A percentile compares a stretch with the other conserved stretches of the same genome.
These are phyloP conservation scores for Kluyveromyces wickerhamii DNA, from an alignment of 805 yeast species.

Conservation along the genomic window DNA sequence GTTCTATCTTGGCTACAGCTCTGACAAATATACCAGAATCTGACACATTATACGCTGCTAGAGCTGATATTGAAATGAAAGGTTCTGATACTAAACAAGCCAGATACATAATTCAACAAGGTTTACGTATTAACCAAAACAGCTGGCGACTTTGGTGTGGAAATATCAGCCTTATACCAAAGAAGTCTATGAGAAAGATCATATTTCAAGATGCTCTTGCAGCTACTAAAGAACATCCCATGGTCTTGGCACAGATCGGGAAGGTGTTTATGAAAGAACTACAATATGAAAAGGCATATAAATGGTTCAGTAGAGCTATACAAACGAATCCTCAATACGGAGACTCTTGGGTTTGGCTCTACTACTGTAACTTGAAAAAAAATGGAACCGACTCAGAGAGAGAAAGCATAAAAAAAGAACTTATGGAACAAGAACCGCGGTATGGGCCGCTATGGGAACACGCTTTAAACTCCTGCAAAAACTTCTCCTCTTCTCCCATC, in stretches of 20 bases:
- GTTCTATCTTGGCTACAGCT: conserved; percentile 67
- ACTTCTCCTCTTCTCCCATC: background rate
- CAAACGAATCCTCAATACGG: conserved; percentile 53
- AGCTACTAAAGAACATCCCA: conserved; percentile 51
- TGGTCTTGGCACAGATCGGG: conserved; percentile 58
- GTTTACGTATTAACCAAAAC: conserved; percentile 48
- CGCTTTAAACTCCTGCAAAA: background rate
- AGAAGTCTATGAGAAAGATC: conserved; percentile 45
- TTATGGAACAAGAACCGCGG: conserved; percentile 44
- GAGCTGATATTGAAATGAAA: conserved; percentile 49
- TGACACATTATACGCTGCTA: conserved; percentile 51
- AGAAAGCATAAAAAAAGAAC: conserved; percentile 29
- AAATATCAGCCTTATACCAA: conserved; percentile 37
- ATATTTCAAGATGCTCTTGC: conserved; percentile 64
- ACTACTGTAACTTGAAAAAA: conserved; percentile 36
- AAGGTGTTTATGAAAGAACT: conserved; percentile 58
- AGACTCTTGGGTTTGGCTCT: conserved; percentile 68
- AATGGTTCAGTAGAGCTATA: conserved; percentile 70
- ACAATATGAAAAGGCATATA: conserved; percentile 51
- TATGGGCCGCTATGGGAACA: conserved; percentile 36
- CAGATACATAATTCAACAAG: conserved; percentile 45
- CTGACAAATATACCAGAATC: conserved; percentile 41
- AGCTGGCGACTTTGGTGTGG: conserved; percentile 63
- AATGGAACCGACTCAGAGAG: conserved; percentile 16
- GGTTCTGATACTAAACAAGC: conserved; percentile 45